phyloP scores from a whole-genome alignment of 176 grass and related monocot genomes.

The Cymbopogon citratus region DNA sequence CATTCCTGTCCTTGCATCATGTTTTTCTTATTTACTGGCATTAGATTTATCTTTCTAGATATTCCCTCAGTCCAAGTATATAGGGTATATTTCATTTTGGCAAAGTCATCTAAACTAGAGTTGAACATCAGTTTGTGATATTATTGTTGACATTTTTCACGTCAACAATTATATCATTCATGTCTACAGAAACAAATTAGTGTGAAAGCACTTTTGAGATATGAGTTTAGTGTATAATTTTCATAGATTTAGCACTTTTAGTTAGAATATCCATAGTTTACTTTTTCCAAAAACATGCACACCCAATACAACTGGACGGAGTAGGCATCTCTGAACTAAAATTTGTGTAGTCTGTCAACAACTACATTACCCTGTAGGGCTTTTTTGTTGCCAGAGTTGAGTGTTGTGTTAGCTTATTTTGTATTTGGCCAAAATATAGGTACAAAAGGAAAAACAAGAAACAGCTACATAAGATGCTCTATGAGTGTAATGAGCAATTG shows the following conservation, averaged over 20 bases:
- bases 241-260: background rate
- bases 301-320: background rate
- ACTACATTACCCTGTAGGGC: background rate
- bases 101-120: background rate
- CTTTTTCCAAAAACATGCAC: background rate
- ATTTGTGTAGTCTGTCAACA: background rate
- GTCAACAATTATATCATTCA: background rate
- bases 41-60: background rate
- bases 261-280: background rate
- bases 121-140: background rate
- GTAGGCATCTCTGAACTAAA: background rate
- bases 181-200: background rate
- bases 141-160: no score
- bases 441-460: constrained; percentile 96
- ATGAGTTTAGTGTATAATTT: background rate
- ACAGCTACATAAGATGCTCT: constrained; percentile 86
- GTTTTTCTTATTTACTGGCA: background rate
- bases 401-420: constrained; percentile 23
- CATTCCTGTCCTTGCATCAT: background rate
- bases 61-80: background rate
- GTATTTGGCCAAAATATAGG: constrained; percentile 34
- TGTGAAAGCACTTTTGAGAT: background rate
- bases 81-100: background rate
- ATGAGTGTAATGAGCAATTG: constrained; percentile 85
- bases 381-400: background rate